These are phyloP conservation scores for carrot (Daucus carota) DNA, from an alignment of 129 eudicot genomes.

Conservation along the genomic window DH1_v3.0 NC_030386.2:26624501-26625000, in stretches of 20 bases:
- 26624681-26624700: neutral
- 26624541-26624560: too few relatives aligned
- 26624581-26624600: too few relatives aligned
- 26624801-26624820: too few relatives aligned
- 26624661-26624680: neutral
- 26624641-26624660: neutral
- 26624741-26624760: too few relatives aligned
- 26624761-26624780: neutral
- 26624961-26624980: neutral
- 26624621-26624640: neutral
- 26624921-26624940: neutral
- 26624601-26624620: neutral
- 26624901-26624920: neutral
- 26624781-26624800: neutral
- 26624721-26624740: neutral
- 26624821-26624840: neutral
- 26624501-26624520: too few relatives aligned
- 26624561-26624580: too few relatives aligned
- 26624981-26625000: neutral
- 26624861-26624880: neutral
- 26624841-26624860: neutral
- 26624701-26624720: neutral
- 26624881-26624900: neutral
- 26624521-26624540: too few relatives aligned
- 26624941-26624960: neutral